Percentiles rank a stretch among this genome's conserved stretches.
Conservation (phyloP, 768 basidiomycete species). For the Lactarius hatsudake region DNA sequence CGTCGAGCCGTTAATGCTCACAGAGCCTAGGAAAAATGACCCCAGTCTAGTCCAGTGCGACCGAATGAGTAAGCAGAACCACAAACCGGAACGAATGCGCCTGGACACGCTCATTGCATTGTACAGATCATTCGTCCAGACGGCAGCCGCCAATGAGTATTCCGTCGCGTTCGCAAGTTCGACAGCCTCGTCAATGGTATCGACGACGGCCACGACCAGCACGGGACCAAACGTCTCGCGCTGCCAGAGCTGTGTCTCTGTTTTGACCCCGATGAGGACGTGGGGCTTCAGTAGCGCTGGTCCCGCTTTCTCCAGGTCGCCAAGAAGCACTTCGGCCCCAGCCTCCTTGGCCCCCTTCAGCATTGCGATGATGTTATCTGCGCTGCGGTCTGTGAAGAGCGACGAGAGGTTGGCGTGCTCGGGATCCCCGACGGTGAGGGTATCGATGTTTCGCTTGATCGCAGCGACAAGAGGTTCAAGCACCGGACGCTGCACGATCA, state of each 20-base stretch:
- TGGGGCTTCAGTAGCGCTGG: constrained; percentile 48
- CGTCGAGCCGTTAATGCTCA: constrained; percentile 55
- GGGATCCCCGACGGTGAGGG: constrained; percentile 42
- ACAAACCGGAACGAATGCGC: constrained; percentile 45
- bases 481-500: constrained; percentile 48
- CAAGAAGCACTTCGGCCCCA: constrained; percentile 47
- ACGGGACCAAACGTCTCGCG: constrained; percentile 63
- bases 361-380: constrained; percentile 44
- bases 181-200: constrained; percentile 53
- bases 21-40: constrained; percentile 39
- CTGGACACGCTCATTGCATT: constrained; percentile 46
- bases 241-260: constrained; percentile 53
- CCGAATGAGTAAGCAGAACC: neutral
- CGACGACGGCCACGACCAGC: constrained; percentile 44
- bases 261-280: constrained; percentile 45
- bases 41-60: neutral
- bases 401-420: constrained; percentile 35
- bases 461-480: constrained; percentile 38
- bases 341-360: constrained; percentile 42
- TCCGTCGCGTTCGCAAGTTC: constrained; percentile 53
- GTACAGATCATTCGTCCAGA: constrained; percentile 52
- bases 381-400: constrained; percentile 45
- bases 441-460: constrained; percentile 36
- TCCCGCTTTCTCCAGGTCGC: constrained; percentile 41
- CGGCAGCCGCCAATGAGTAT: constrained; percentile 48